Conservation (phyloP, 306 rosid genomes). For the Prunus campanulata region DNA sequence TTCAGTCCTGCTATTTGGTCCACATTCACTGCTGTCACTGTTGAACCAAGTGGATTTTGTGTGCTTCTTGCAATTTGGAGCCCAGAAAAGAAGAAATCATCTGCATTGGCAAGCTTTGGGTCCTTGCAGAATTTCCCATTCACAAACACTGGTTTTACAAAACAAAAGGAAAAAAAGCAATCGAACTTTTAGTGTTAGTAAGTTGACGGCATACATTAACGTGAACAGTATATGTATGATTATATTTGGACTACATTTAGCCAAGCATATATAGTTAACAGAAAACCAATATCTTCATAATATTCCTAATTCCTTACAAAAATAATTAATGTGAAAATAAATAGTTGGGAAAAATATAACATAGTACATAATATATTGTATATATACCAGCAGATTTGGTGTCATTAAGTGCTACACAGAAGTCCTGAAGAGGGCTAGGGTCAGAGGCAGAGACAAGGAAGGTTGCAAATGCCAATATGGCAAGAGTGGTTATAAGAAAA, state of each 20-base stretch:
- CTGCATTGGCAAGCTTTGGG: background rate
- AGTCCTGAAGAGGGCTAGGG: slow-evolving; percentile 11
- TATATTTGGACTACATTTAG: background rate
- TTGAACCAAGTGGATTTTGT: background rate
- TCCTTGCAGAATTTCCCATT: background rate
- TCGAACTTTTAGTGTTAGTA: background rate
- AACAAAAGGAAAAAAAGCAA: background rate
- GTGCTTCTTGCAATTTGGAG: background rate
- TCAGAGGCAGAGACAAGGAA: slow-evolving; percentile 3
- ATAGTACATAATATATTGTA: background rate
- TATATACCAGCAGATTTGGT: too few relatives aligned
- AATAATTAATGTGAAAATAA: too few relatives aligned
- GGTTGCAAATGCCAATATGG: slow-evolving; percentile 1
- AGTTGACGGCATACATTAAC: background rate
- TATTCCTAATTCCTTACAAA: too few relatives aligned
- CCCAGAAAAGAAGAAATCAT: background rate
- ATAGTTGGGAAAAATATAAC: background rate
- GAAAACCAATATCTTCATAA: background rate
- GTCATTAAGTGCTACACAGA: background rate
- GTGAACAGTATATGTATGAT: background rate
- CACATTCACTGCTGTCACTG: background rate
- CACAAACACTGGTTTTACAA: background rate
- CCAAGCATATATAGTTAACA: too few relatives aligned
- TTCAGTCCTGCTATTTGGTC: background rate
- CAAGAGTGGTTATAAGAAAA: background rate